phyloP scores from a whole-genome alignment of 164 flowering plant genomes.

The Piper longum region DNA sequence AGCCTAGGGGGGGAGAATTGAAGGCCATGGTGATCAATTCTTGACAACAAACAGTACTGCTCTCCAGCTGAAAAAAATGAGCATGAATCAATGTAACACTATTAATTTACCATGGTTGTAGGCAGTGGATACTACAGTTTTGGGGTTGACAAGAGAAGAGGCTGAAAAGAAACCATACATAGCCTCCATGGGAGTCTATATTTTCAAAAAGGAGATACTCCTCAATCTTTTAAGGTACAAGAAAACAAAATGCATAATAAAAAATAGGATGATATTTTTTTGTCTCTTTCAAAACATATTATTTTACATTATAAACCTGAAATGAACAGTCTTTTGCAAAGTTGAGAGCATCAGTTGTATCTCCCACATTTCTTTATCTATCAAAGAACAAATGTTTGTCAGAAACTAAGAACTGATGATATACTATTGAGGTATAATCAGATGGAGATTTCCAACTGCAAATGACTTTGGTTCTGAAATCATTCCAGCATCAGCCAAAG shows the following conservation, averaged over 20 bases:
- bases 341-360: background rate
- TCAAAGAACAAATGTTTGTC: background rate
- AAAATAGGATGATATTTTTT: background rate
- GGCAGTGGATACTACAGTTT: conserved; percentile 80
- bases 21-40: conserved; percentile 61
- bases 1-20: conserved; percentile 68
- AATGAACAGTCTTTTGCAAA: background rate
- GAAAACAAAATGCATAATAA: background rate
- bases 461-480: conserved; percentile 97
- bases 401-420: conserved; percentile 6
- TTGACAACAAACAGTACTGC: too few species aligned
- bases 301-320: too few species aligned
- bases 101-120: conserved; percentile 8
- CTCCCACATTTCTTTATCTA: background rate
- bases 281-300: background rate
- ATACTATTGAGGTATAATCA: conserved; percentile 14
- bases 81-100: background rate
- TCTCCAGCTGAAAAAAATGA: background rate
- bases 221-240: conserved; percentile 71
- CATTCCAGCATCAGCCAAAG: conserved; percentile 83
- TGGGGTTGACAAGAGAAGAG: conserved; percentile 71
- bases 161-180: conserved; percentile 85
- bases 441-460: conserved; percentile 94
- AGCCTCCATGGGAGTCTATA: conserved; percentile 93
- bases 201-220: conserved; percentile 87